Percentiles rank a stretch among this genome's conserved stretches.
Evolutionary conservation across 1,284 basidiomycete genomes (phyloP).

Genomic region (Leccinum subspadiceum): DNA sequence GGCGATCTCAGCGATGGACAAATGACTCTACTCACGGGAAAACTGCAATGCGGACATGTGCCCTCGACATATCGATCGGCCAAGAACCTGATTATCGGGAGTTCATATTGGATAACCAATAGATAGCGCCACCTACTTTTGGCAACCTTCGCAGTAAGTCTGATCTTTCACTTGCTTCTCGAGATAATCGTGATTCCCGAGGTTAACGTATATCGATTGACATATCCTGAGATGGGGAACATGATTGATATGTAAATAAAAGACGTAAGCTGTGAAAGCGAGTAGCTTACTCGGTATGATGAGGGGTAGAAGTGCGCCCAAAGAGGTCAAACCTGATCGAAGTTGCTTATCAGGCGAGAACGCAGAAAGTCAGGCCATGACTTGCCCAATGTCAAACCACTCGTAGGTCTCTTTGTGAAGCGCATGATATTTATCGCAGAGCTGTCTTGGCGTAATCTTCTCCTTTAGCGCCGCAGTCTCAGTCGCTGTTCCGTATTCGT

Average conservation of each 20-base stretch:
- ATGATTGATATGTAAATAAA: conserved; percentile 2
- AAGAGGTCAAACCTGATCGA: conserved; percentile 89
- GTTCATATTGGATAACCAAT: neutral
- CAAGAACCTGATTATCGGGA: conserved; percentile 62
- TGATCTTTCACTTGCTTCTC: conserved; percentile 86
- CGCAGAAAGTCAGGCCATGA: conserved; percentile 4
- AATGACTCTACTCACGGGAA: conserved; percentile 52
- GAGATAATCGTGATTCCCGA: conserved; percentile 75
- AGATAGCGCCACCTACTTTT: conserved; percentile 52
- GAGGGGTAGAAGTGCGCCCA: conserved; percentile 89
- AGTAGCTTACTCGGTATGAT: conserved; percentile 87
- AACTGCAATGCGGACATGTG: conserved; percentile 87
- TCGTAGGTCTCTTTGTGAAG: conserved; percentile 93
- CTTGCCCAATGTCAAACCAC: conserved; percentile 87
- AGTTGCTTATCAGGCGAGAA: conserved; percentile 6
- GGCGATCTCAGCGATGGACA: no score
- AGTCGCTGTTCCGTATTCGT: conserved; percentile 98
- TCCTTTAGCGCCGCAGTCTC: conserved; percentile 98
- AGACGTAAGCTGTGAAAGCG: conserved; percentile 18
- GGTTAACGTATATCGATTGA: conserved; percentile 84
- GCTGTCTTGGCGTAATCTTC: conserved; percentile 79
- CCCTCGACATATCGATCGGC: conserved; percentile 96
- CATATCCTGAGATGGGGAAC: conserved; percentile 61
- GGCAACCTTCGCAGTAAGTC: conserved; percentile 89
- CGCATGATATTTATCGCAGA: conserved; percentile 93